Base-by-base conservation (phyloP, 306 rosid genomes). In the Lathyrus aphaca region DNA sequence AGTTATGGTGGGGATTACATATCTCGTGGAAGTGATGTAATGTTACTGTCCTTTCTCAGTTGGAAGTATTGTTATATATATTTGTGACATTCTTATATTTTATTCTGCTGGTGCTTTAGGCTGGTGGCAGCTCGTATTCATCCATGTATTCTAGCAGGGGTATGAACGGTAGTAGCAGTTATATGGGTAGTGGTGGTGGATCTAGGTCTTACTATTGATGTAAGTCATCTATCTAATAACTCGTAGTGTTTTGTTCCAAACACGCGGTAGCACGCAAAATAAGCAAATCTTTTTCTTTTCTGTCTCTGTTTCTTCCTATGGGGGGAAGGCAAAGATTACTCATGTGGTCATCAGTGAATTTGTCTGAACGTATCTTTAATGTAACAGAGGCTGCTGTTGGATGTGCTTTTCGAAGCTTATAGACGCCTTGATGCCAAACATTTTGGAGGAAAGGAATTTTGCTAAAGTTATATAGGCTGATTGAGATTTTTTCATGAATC, bases 181-280 rank as follows among this genome's bases (percentile, higher is more conserved):
- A 91, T 67, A 87, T 91, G 89, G 61, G 89, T 38, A 8, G 66
- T 14, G 11, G 66, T 14, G 79, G 97, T 45, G 87, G 95, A 68
- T 88, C 97, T 71, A 81, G 96, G 48, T 88, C 97, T 39, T 91
- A 94, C 80, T 94, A 94, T 63, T 94, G 83, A 94, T 91, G 97
- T 87, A 81, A 78, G 77, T 82, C 13, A 42, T 69, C 30, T 74
- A 42, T 62, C 30, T 74, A 42, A 35, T 59, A 61, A 37, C 51
- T 50, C 18, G 10, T 32, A 66, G 7, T 5, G 65, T 72, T 65
- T 65, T 77, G 71, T 56, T 32, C 37, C 37, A 6, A 5, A 5
- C 37, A 32, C 1, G 37, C 37, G 8, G 37, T 32, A 32, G 8
- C 37, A 32, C 5, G 7, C 35, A 30, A 6, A 32, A 1, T 32